Percentiles rank a stretch among this genome's conserved stretches.
phyloP scores from a whole-genome alignment of 2,329 filamentous ascomycete species.

The Colletotrichum gigasporum region DNA sequence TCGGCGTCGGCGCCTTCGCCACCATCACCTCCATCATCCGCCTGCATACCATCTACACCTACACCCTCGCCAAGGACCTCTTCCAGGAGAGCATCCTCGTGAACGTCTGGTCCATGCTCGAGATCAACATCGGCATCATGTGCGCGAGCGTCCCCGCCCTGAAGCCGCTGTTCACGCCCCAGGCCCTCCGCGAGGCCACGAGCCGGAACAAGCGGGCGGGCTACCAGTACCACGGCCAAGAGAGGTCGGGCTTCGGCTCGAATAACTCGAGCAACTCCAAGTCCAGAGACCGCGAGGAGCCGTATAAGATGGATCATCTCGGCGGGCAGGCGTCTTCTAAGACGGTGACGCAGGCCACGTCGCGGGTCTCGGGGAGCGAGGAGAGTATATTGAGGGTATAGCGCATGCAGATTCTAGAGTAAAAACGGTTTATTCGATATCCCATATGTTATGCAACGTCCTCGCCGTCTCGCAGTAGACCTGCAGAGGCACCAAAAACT shows the following conservation, averaged over 20 bases:
- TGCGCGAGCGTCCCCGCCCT: slow-evolving; percentile 60
- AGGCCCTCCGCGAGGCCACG: slow-evolving; percentile 10
- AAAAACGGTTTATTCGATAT: too few relatives aligned
- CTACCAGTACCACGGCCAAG: slow-evolving; percentile 11
- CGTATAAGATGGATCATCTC: neutral
- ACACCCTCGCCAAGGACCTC: slow-evolving; percentile 46
- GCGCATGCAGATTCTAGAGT: neutral
- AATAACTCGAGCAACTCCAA: neutral
- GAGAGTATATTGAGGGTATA: slow-evolving; percentile 16
- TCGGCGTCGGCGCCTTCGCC: slow-evolving; percentile 49
- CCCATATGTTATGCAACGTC: too few relatives aligned
- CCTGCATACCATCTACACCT: slow-evolving; percentile 49
- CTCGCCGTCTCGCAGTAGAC: too few relatives aligned
- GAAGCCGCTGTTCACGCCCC: slow-evolving; percentile 55
- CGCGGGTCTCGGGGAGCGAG: neutral
- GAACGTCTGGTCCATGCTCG: slow-evolving; percentile 57
- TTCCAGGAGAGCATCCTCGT: slow-evolving; percentile 45
- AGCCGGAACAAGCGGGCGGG: neutral
- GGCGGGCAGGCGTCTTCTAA: neutral
- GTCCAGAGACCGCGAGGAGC: neutral
- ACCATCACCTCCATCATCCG: slow-evolving; percentile 48
- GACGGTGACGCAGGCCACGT: neutral
- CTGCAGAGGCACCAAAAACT: too few relatives aligned
- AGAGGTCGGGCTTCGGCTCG: neutral
- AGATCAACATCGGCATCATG: slow-evolving; percentile 58